A percentile compares a stretch with the other conserved stretches of the same genome.
phyloP scores from a whole-genome alignment of 306 rosid genomes.

The Crataegus laevigata region DNA sequence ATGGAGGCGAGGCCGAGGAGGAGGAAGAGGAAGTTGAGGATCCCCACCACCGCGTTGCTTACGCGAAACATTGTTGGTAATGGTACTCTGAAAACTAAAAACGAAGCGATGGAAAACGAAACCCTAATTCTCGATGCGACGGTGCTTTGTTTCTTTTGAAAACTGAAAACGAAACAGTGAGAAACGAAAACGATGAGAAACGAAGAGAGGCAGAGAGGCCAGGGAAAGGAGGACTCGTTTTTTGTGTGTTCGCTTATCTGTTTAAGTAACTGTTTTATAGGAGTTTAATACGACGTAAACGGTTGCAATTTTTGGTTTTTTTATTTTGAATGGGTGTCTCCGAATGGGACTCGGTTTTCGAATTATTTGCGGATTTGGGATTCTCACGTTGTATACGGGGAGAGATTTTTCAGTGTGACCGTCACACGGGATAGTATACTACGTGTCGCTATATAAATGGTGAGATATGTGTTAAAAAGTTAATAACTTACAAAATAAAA shows the following conservation, averaged over 20 bases:
- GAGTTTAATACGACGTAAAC: background rate
- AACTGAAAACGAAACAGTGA: background rate
- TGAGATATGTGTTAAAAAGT: too few species aligned
- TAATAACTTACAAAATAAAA: too few species aligned
- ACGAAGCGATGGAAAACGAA: background rate
- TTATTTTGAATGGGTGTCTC: background rate
- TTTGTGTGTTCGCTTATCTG: background rate
- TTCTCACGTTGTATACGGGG: too few species aligned
- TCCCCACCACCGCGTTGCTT: slow-evolving; percentile 54
- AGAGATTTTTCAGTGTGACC: too few species aligned
- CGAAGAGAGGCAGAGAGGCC: background rate
- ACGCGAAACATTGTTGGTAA: slow-evolving; percentile 33
- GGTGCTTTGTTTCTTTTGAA: background rate
- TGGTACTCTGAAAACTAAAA: background rate
- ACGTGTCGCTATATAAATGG: too few species aligned
- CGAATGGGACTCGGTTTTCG: background rate
- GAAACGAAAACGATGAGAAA: background rate
- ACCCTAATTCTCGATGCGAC: too few species aligned
- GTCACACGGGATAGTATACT: too few species aligned
- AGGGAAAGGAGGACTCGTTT: background rate
- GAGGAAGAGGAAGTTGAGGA: slow-evolving; percentile 45
- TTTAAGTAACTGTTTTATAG: background rate
- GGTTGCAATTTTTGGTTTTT: background rate
- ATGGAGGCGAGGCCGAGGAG: slow-evolving; percentile 45
- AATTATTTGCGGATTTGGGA: background rate